These are phyloP conservation scores for Eucalyptus cladocalyx DNA, from an alignment of 345 rosid genomes.

Conservation along the genomic window DNA sequence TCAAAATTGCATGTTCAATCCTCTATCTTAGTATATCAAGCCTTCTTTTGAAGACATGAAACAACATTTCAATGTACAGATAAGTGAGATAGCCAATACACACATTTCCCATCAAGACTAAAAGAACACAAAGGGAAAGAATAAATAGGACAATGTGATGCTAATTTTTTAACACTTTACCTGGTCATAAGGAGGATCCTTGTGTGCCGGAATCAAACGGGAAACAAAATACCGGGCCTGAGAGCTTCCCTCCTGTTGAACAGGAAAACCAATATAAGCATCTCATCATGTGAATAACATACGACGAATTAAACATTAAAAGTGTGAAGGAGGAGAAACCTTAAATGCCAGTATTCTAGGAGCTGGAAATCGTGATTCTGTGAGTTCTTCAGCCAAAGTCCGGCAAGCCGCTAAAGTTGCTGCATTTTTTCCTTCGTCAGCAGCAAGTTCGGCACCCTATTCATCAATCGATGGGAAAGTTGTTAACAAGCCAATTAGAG, in stretches of 20 bases:
- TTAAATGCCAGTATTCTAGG: slow-evolving; percentile 93
- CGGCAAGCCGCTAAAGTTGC: slow-evolving; percentile 92
- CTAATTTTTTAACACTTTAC: slow-evolving; percentile 11
- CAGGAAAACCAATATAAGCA: not conserved
- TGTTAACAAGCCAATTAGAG: not conserved
- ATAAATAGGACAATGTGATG: not conserved
- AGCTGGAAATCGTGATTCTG: slow-evolving; percentile 91
- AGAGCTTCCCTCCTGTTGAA: slow-evolving; percentile 85
- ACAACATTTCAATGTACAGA: not conserved
- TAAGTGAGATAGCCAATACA: not conserved
- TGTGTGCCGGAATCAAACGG: slow-evolving; percentile 92
- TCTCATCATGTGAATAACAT: not conserved
- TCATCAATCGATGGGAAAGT: not conserved
- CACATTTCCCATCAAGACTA: not conserved
- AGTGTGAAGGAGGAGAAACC: slow-evolving; percentile 21
- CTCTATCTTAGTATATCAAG: not conserved
- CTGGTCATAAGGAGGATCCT: slow-evolving; percentile 98
- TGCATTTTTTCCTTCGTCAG: slow-evolving; percentile 78
- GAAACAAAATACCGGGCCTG: slow-evolving; percentile 92
- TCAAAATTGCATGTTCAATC: not conserved
- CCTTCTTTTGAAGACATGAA: not conserved
- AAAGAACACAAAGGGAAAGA: not conserved
- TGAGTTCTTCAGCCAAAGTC: slow-evolving; percentile 93
- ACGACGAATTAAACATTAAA: not conserved
- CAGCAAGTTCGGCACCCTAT: slow-evolving; percentile 92